Evolutionary conservation across 1,139 yeast species (phyloP), one percentile per base, ranked within the genome.

Genomic region (Kodamaea ohmeri): DNA sequence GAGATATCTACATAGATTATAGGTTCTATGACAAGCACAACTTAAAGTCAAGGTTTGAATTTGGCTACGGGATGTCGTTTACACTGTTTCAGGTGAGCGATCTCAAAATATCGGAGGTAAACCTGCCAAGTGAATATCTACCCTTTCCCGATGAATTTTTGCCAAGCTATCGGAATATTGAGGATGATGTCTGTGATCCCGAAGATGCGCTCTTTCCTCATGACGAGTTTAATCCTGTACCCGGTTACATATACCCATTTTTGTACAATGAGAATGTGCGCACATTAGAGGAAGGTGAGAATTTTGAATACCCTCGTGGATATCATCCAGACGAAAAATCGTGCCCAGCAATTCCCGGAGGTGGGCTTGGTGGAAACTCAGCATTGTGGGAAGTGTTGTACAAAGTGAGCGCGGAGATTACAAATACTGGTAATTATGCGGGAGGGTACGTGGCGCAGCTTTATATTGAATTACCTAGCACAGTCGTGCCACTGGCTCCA

Each of bases 61-160:
- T 80, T 58, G 86, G 85, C 1, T 76, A 53, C 57, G 85, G 86
- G 5, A 60, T 79, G 41, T 76, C 82, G 2, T 79, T 76, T 51
- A 67, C 83, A 1, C 62, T 58, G 35, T 80, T 76, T 48, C 56
- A 65, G 26, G 53, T 75, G 15, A 56, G 59, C 13, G 67, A 63
- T 41, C 58, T 71, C 42, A 58, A 61, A 33, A 67, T 77, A 24
- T 52, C 53, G 14, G 74, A 73, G 49, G 58, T 70, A 2, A 55
- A 57, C 37, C 55, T 73, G 4, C 79, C 80, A 7, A 56, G 73
- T 2, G 71, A 71, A 41, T 70, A 68, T 43, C 60, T 78, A 36
- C 79, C 80, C 1, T 59, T 62, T 32, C 79, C 82, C 2, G 67
- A 67, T 16, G 72, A 71, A 21, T 75, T 73, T 44, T 53, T 70